Evolutionary conservation across 345 rosid species (phyloP).

Genomic region (Citropsis articulata): DNA sequence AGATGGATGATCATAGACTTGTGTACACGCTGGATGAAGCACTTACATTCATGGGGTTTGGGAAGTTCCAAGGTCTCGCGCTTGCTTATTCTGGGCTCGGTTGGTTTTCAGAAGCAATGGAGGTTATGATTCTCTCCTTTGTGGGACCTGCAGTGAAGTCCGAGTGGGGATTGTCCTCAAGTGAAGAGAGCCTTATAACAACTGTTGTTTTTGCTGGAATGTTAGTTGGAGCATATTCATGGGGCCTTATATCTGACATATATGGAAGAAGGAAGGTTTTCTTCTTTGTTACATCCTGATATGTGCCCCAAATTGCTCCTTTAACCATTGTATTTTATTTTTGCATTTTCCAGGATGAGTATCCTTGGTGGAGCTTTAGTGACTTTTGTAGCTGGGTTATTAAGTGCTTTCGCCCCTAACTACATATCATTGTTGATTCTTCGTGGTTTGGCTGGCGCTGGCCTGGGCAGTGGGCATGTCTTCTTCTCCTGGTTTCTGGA

Average conservation of each 20-base stretch:
- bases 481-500: constrained; percentile 56
- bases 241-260: constrained; percentile 41
- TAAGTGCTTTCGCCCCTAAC: constrained; percentile 55
- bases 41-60: constrained; percentile 35
- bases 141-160: constrained; percentile 37
- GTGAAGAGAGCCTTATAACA: constrained; percentile 31
- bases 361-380: constrained; percentile 39
- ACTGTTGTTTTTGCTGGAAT: constrained; percentile 42
- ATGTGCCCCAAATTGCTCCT: background rate
- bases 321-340: background rate
- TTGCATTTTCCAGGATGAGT: constrained; percentile 42
- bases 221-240: constrained; percentile 42
- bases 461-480: constrained; percentile 60
- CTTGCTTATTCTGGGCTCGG: constrained; percentile 42
- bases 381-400: constrained; percentile 49
- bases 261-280: constrained; percentile 39
- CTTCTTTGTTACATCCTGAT: background rate
- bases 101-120: constrained; percentile 42
- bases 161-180: constrained; percentile 37
- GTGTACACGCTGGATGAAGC: constrained; percentile 38
- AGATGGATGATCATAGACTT: constrained; percentile 18
- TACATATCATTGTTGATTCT: constrained; percentile 31
- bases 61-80: constrained; percentile 34
- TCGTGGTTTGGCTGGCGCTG: constrained; percentile 56
- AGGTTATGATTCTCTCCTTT: constrained; percentile 47